Percentiles rank a stretch among this genome's conserved stretches.
phyloP scores from a whole-genome alignment of 441 rosid species.

The Pelargonium cotyledonis region DNA sequence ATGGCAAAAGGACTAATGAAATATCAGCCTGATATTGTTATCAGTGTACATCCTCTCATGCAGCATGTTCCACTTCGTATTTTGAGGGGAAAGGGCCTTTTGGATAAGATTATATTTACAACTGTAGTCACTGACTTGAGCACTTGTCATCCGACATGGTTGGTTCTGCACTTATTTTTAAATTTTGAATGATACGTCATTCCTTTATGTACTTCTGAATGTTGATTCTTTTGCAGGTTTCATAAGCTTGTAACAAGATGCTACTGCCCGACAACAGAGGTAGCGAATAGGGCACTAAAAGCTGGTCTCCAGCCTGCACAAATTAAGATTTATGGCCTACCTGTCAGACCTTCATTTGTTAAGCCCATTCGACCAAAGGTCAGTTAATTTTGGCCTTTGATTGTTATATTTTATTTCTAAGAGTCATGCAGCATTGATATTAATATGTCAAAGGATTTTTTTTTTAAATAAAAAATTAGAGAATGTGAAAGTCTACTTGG shows the following conservation, averaged over 20 bases:
- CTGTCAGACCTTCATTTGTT: constrained; percentile 91
- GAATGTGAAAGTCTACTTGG: too few relatives aligned
- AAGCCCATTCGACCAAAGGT: constrained; percentile 93
- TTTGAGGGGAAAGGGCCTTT: constrained; percentile 76
- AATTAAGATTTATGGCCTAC: constrained; percentile 90
- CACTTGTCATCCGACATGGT: constrained; percentile 99
- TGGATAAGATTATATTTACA: constrained; percentile 81
- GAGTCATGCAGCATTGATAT: too few relatives aligned
- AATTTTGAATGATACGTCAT: constrained; percentile 12
- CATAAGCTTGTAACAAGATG: constrained; percentile 99
- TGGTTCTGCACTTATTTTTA: constrained; percentile 18
- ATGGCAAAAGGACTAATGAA: constrained; percentile 94
- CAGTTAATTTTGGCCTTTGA: constrained; percentile 10
- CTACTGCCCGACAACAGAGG: constrained; percentile 89
- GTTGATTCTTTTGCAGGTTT: constrained; percentile 47
- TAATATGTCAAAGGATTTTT: too few relatives aligned
- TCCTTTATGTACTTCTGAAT: constrained; percentile 17
- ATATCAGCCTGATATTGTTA: constrained; percentile 85
- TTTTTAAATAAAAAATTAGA: too few relatives aligned
- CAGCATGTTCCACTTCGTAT: constrained; percentile 98
- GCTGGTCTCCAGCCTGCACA: constrained; percentile 77
- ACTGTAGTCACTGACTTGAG: constrained; percentile 91
- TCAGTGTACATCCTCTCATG: constrained; percentile 96
- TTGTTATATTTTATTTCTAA: not conserved
- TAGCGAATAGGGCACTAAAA: constrained; percentile 78